A percentile compares a stretch with the other conserved stretches of the same genome.
Conservation (phyloP, 2,329 filamentous ascomycete genomes). For the Claviceps capensis region DNA sequence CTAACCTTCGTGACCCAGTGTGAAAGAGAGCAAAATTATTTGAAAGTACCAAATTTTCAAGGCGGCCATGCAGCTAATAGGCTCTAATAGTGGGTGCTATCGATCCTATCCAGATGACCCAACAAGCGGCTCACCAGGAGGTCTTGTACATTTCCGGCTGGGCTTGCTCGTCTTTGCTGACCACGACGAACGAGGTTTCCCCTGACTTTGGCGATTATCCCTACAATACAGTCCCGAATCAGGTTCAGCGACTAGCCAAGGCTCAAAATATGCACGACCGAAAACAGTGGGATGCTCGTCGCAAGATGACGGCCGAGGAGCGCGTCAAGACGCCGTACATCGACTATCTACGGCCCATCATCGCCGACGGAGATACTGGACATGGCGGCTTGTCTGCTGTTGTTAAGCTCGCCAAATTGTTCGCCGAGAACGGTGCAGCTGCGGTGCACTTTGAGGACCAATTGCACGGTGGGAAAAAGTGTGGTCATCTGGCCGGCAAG, state of each 20-base stretch:
- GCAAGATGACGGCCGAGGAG: constrained; percentile 62
- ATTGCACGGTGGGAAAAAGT: constrained; percentile 96
- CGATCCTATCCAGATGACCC: constrained; percentile 98
- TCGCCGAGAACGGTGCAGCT: constrained; percentile 91
- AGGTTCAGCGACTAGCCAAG: constrained; percentile 91
- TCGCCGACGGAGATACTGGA: constrained; percentile 92
- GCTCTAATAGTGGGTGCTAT: constrained; percentile 69
- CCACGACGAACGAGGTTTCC: constrained; percentile 90
- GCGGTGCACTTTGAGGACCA: constrained; percentile 98
- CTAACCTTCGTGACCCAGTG: background rate
- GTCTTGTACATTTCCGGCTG: constrained; percentile 93
- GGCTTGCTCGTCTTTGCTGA: constrained; percentile 90
- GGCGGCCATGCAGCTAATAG: background rate
- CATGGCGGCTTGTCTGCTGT: constrained; percentile 89
- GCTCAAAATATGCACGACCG: constrained; percentile 94
- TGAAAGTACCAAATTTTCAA: background rate
- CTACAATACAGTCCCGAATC: constrained; percentile 97
- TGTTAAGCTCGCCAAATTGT: constrained; percentile 90
- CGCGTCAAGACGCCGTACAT: constrained; percentile 66
- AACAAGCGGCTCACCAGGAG: constrained; percentile 91
- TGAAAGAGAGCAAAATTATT: no score
- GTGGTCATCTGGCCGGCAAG: constrained; percentile 90
- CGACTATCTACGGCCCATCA: constrained; percentile 88
- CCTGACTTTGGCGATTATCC: constrained; percentile 98
- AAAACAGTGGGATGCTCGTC: constrained; percentile 79